Conservation (phyloP, 352 stramenopile species). For the Aphanomyces invadans region DNA sequence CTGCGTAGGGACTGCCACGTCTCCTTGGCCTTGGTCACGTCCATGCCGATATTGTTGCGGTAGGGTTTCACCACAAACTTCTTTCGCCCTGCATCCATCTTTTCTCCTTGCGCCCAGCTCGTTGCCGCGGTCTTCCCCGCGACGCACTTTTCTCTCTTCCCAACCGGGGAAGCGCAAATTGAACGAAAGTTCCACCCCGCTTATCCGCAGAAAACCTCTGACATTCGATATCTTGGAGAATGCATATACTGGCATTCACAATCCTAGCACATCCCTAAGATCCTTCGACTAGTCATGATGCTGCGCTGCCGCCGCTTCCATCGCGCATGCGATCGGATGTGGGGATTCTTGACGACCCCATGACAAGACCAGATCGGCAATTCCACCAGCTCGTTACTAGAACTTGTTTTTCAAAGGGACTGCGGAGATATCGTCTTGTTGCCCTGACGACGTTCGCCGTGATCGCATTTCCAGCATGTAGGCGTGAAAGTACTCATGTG, state of each 20-base stretch:
- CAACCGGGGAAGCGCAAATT: neutral
- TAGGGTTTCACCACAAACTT: conserved; percentile 89
- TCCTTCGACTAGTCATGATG: neutral
- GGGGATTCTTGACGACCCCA: too few species aligned
- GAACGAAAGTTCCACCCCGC: neutral
- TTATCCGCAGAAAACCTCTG: neutral
- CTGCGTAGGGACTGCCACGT: conserved; percentile 75
- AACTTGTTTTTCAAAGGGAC: too few species aligned
- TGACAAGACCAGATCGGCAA: too few species aligned
- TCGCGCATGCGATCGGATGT: too few species aligned
- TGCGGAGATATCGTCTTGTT: too few species aligned
- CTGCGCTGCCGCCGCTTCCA: too few species aligned
- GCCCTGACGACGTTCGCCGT: too few species aligned
- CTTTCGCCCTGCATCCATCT: conserved; percentile 35
- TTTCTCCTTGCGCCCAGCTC: neutral
- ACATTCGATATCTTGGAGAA: neutral
- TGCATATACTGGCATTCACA: neutral
- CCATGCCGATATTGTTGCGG: conserved; percentile 80
- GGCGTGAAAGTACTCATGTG: too few species aligned
- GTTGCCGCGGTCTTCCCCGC: neutral
- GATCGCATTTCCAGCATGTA: too few species aligned
- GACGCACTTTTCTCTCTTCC: neutral
- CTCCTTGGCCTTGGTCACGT: conserved; percentile 66
- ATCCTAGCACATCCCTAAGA: neutral
- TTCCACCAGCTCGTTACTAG: too few species aligned